Percentiles rank a stretch among this genome's conserved stretches.
These are phyloP conservation scores for Aspergillus affinis DNA, from an alignment of 495 filamentous ascomycete genomes.

Conservation along the genomic window DNA sequence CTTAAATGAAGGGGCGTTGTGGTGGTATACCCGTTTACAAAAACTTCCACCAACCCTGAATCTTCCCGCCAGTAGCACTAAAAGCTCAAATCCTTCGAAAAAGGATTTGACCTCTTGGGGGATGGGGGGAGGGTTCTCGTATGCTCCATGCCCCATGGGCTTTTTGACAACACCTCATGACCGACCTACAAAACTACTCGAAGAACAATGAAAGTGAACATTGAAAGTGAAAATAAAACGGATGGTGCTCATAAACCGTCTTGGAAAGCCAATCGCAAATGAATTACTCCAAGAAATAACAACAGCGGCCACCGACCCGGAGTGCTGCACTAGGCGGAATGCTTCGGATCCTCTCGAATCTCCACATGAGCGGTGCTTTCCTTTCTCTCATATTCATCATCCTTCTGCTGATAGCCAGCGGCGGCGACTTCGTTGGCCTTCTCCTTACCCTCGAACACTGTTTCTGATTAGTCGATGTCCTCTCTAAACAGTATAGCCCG, in stretches of 20 bases:
- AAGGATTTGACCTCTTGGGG: no score
- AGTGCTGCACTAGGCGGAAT: neutral
- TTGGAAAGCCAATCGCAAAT: neutral
- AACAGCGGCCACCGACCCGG: neutral
- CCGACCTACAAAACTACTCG: neutral
- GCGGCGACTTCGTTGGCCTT: conserved; percentile 45
- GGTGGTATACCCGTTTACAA: neutral
- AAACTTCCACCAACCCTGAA: neutral
- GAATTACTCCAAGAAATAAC: neutral
- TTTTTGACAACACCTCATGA: neutral
- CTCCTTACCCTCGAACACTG: conserved; percentile 57
- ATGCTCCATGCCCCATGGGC: neutral
- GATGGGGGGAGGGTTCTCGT: neutral
- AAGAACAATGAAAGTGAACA: no score
- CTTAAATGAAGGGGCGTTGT: neutral
- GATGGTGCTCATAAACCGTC: neutral
- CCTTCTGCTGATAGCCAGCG: conserved; percentile 46
- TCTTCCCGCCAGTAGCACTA: neutral
- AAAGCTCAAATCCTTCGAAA: no score
- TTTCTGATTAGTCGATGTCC: conserved; percentile 7
- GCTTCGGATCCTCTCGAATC: neutral
- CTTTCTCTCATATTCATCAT: conserved; percentile 16
- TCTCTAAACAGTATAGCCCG: neutral
- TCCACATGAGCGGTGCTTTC: conserved; percentile 16
- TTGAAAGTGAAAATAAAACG: neutral